Evolutionary conservation across 2,329 filamentous ascomycete species (phyloP), one percentile per base, ranked within the genome.

Genomic region (Colletotrichum sp.): DNA sequence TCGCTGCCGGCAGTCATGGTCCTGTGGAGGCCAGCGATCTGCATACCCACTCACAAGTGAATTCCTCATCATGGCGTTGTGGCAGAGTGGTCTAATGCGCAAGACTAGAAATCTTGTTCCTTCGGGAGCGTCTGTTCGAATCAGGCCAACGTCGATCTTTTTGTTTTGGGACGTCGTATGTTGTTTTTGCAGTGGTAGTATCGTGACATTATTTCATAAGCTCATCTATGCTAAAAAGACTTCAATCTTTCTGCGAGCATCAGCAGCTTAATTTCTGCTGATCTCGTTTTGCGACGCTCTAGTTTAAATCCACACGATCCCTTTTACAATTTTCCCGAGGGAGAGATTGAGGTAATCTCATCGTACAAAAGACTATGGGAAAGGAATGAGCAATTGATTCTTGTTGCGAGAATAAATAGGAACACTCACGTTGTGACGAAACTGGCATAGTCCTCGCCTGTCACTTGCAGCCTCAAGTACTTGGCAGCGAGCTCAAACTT

Each of bases 401-500:
- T 6, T 12, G n/a, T 16, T 61, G 3, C 19, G 15, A 11, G 1
- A 36, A 19, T 12, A 22, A 15, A 8, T 25, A 6, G 52, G 22
- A 19, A 4, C 6, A 71, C 75, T 76, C 8, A 77, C 75, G 75
- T 77, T 1, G 75, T 77, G 1, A 77, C 28, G 12, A 77, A 77
- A 68, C 70, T 28, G 52, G 75, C 68, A 16, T 76, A 77, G 15
- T 72, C 74, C 1, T 77, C 73, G 16, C 75, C 75, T 8, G 75
- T 77, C 2, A 76, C 73, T 25, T 77, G 72, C 25, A 55, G 59
- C 60, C 68, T 32, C 8, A 77, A 55, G 16, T 72, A 71, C 52
- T 69, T 69, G 6, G 75, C 73, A 16, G 75, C 73, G 59, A 75
- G 22, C 22, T 77, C 64, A 16, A 76, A 78, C 60, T 78, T 79